Conservation (phyloP, 2,329 filamentous ascomycete genomes). For the Diaporthe aspalathi region DNA sequence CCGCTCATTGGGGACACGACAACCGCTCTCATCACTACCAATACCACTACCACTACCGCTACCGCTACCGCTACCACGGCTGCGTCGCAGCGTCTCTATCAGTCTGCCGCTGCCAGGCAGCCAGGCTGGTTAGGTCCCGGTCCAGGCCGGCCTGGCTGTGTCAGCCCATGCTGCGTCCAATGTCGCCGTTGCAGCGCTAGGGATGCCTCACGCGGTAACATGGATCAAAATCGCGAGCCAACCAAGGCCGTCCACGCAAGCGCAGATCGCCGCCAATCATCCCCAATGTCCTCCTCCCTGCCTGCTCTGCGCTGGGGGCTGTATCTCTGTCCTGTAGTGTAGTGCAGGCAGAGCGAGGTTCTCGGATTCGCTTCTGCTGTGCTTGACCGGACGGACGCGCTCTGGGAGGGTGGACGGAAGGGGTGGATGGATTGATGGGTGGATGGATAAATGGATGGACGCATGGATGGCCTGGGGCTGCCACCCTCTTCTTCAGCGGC, state of each 20-base stretch:
- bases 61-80: background rate
- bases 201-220: slow-evolving; percentile 28
- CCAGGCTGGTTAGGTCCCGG: background rate
- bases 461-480: slow-evolving; percentile 13
- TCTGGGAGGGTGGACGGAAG: background rate
- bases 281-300: slow-evolving; percentile 12
- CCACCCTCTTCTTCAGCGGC: background rate
- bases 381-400: slow-evolving; percentile 1
- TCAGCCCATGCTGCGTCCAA: slow-evolving; percentile 24
- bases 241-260: slow-evolving; percentile 38
- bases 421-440: background rate
- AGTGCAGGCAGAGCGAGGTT: slow-evolving; percentile 12
- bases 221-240: slow-evolving; percentile 32
- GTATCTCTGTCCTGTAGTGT: background rate
- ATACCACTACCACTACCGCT: too few relatives aligned
- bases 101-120: slow-evolving; percentile 1
- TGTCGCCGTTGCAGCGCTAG: slow-evolving; percentile 36
- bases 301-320: slow-evolving; percentile 21
- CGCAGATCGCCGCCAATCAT: slow-evolving; percentile 32
- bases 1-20: slow-evolving; percentile 31
- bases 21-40: background rate
- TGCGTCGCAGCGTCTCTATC: slow-evolving; percentile 9
- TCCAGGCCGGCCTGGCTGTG: slow-evolving; percentile 31
- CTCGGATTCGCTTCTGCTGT: slow-evolving; percentile 28
- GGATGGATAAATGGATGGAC: background rate